These are phyloP conservation scores for Heliamphora pulchella DNA, from an alignment of 179 eudicot species.

Conservation along the genomic window DNA sequence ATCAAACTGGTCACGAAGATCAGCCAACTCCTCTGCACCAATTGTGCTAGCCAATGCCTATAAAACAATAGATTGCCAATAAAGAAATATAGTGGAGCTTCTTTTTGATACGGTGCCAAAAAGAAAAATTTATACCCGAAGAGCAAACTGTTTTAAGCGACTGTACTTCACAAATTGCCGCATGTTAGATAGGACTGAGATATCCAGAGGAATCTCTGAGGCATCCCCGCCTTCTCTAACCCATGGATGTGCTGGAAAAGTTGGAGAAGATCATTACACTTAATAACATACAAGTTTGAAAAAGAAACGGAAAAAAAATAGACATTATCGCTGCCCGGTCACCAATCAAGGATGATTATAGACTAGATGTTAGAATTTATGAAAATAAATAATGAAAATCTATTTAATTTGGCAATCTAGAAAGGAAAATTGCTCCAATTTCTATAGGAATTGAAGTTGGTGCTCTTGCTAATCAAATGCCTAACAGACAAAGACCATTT, in stretches of 20 bases:
- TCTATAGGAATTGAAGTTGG: not conserved
- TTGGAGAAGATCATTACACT: not conserved
- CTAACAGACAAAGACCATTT: not conserved
- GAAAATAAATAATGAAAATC: not conserved
- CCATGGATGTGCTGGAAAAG: slow-evolving; percentile 83
- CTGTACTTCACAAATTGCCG: slow-evolving; percentile 91
- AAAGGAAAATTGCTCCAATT: not conserved
- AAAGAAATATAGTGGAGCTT: not conserved
- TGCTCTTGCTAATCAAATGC: not conserved
- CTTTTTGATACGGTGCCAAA: slow-evolving; percentile 8
- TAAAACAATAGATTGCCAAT: not conserved
- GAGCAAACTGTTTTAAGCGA: slow-evolving; percentile 89
- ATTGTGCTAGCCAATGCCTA: slow-evolving; percentile 94
- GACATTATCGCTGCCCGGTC: not conserved
- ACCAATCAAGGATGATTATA: not conserved
- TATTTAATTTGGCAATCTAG: not conserved
- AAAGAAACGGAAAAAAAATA: not conserved
- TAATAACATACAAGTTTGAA: not conserved
- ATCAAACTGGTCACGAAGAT: slow-evolving; percentile 89
- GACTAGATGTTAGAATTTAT: not conserved
- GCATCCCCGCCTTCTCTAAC: slow-evolving; percentile 97
- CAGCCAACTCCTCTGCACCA: slow-evolving; percentile 70
- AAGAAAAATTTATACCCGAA: slow-evolving; percentile 45
- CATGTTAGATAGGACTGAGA: slow-evolving; percentile 81
- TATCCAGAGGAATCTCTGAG: slow-evolving; percentile 85